Base-by-base conservation (phyloP, 768 basidiomycete genomes). In the Mycena vulgaris region DNA sequence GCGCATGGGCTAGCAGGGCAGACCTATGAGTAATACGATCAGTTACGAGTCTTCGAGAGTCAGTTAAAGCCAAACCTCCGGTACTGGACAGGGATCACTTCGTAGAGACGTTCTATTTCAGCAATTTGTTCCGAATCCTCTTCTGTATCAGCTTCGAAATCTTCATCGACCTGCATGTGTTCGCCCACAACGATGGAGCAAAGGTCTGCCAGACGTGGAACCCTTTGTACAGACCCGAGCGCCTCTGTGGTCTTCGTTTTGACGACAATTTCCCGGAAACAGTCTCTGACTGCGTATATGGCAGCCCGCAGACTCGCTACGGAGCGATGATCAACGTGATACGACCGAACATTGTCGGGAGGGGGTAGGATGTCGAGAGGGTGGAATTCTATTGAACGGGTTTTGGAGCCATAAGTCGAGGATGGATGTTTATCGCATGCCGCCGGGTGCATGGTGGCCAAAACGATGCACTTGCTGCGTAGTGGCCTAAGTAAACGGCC, bases 251-350 rank as follows among this genome's bases (percentile, higher is more conserved):
- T 13, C n/a, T 40, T 53, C 31, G 82, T 81, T 33, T 83, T 85
- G 39, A 85, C 73, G 4, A 87, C 79, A 49, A 90, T 75, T 63
- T 89, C 88, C 56, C 80, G 83, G 78, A 89, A 92, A 59, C 85
- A 85, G 69, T 88, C 87, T n/a, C 87, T 81, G 19, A 91, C 83
- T 17, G 86, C 87, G 74, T 89, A 83, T 11, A 90, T 35, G 51
- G 63, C 63, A 25, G 63, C 35, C 19, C 57, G 62, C 16, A 70
- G 57, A 27, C 23, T 53, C 9, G 58, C 58, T 25, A 35, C 33
- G 51, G 62, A 52, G 23, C 62, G 57, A 63, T 69, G 55, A 5
- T 70, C 69, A 7, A 65, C 17, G 13, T 69, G 68, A 60, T 73
- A 45, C 80, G 82, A 58, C 75, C 49, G 19, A 57, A 80, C 66